Percentiles rank a stretch among this genome's conserved stretches.
These are phyloP conservation scores for Leccinum pellstonianum DNA, from an alignment of 768 basidiomycete species.

Conservation along the genomic window DNA sequence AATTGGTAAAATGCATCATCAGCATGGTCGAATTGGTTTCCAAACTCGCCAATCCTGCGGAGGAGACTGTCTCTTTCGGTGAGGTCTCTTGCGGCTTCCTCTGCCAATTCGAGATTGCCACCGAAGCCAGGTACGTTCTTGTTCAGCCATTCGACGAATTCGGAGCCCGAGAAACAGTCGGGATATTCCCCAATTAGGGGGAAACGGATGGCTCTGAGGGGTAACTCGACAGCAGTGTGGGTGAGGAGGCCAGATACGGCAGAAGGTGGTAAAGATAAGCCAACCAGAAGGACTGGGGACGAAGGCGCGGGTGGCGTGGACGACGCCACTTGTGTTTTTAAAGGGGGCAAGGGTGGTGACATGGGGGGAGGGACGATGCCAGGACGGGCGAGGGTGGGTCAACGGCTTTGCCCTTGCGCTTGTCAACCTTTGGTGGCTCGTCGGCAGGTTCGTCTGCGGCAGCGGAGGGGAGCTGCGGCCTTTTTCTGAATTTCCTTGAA, in stretches of 20 bases:
- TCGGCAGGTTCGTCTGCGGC: no score
- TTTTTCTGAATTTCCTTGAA: constrained; percentile 76
- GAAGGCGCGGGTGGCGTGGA: constrained; percentile 40
- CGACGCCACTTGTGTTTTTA: constrained; percentile 36
- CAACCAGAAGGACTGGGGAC: constrained; percentile 69
- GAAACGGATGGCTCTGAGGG: constrained; percentile 57
- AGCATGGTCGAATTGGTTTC: no score
- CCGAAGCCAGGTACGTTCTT: no score
- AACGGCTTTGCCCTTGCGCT: no score
- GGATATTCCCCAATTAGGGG: constrained; percentile 83
- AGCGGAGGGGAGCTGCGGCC: constrained; percentile 33
- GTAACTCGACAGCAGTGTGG: constrained; percentile 71
- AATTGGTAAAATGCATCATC: no score
- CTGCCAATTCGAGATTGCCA: no score
- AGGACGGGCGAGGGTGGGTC: constrained; percentile 36
- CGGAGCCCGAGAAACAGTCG: no score
- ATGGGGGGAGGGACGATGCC: constrained; percentile 54
- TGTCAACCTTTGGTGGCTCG: no score
- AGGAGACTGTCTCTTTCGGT: no score
- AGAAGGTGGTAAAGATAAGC: constrained; percentile 62
- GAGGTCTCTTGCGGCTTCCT: no score
- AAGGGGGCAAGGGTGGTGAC: constrained; percentile 59
- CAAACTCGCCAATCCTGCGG: no score
- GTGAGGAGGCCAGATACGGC: constrained; percentile 68
- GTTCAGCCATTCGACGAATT: no score